Base-by-base conservation (phyloP, 2,329 filamentous ascomycete genomes). In the Fusarium sp. region DNA sequence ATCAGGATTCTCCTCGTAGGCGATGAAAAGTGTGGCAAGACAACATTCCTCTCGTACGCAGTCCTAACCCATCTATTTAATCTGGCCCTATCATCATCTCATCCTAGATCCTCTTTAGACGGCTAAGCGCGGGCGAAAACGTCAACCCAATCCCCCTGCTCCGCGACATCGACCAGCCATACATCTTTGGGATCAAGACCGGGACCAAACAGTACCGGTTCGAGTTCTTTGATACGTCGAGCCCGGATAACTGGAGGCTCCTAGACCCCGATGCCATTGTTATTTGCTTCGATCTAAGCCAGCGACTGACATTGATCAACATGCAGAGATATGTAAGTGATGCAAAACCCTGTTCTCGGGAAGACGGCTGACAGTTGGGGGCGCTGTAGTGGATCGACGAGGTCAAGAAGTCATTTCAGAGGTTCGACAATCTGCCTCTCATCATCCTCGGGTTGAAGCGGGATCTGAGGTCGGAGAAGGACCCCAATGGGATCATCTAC, bases 251-350 rank as follows among this genome's bases (percentile, higher is more conserved):
- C 77, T 92, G 90, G 90, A 86, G 84, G 56, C 82, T 88, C n/a
- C 82, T 91, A 20, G 84, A 85, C 16, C 90, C 90, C 0, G 87
- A 92, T 78, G 82, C 92, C 34, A 82, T 91, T 60, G 82, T 91
- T 32, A 81, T 92, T 67, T 92, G 90, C 81, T 92, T 89, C 77
- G 90, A 91, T 77, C 90, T 92, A 76, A 89, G 87, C 80, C 87
- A 88, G 71, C 85, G 90, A 48, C 78, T 88, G 50, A 90, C 86
- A 75, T 85, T 92, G 63, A 86, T 90, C 75, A 89, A 91, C 77
- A 85, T 91, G 83, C 86, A 89, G 78, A 83, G 86, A 81, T 82
- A 87, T 77, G 90, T 91, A 68, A 72, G 88, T 84, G 20, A 34
- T 25, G 43, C 34, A 32, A 14, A n/a, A 27, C 62, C 32, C 18